Base-by-base conservation (phyloP, 305 asterid genomes). In the Solanum hybrid region DNA sequence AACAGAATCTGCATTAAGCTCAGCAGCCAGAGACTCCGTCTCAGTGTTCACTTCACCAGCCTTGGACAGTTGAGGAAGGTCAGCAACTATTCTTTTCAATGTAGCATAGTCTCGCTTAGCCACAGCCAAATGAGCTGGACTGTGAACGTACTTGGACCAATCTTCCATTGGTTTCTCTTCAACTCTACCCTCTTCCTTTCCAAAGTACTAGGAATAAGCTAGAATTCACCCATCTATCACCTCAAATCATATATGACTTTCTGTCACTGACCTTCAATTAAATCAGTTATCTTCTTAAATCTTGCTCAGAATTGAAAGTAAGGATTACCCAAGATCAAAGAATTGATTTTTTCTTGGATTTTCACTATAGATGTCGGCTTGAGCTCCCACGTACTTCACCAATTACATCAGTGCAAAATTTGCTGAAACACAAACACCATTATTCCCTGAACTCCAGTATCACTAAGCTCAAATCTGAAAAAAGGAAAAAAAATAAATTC, bases 21-120 rank as follows among this genome's bases (percentile, higher is more conserved):
- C 99, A 76, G 99, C 97, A 87, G 96, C 94, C 92, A 97, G 69
- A 90, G 99, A 97, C 86, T 95, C 98, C 1, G 93, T 93, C 92
- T 97, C 99, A 10, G 91, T 92, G 87, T 89, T 95, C 89, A 97
- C 99, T 92, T 97, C 99, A 81, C 99, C 99, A 0, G 99, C 98
- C 93, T 95, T 95, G 20, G 98, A 92, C 88, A 97, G 92, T 85
- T 89, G 93, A 82, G 99, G 98, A 46, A 97, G 97, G 24, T 91
- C 94, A 6, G 91, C 91, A 71, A 96, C 98, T 60, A 96, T 90
- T 90, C 93, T 88, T 90, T 93, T 97, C 93, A 97, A 85, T 17
- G 95, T 90, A 13, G 93, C 90, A 91, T 95, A 90, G 90, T 97
- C 99, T 73, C 95, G 95, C 88, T 91, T 92, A 38, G 93, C 94